Evolutionary conservation across 257 asterid species (phyloP), one percentile per base, ranked within the genome.

Genomic region (Agastache rugosa): DNA sequence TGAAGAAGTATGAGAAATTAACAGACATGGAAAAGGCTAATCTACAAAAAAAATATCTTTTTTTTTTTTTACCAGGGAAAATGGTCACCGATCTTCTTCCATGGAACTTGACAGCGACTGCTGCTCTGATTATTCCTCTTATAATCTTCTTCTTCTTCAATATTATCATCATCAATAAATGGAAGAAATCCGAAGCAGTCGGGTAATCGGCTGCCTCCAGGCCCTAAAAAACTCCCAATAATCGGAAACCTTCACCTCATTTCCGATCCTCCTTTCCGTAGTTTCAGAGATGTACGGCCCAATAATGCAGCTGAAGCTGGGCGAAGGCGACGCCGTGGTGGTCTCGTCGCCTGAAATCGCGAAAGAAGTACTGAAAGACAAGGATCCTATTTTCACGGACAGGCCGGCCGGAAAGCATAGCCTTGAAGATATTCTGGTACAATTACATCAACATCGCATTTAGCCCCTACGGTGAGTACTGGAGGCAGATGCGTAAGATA

Each of bases 401-500:
- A 62, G 48, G 67, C 67, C 27, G 48, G 67, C 67, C 27, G 0
- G 15, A 39, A 14, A 17, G 63, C 64, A 11, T 69, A 2, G 75
- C 63, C 58, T 0, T 15, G 0, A 44, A 71, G 48, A 76, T 76
- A 45, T 10, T 72, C 42, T 67, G 65, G 72, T 73, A 78, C 74
- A 17, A 78, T 11, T 60, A 66, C 60, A 0, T 0, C 8, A 60
- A 51, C 8, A 6, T 78, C 6, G 19, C 51, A 0, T 72, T 78
- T 7, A 9, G 71, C 69, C 82, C 82, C 3, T 78, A 66, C 19
- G 71, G 70, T 0, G 61, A 73, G 1, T 78, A 65, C 53, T 78
- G 82, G 82, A 58, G 67, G 12, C 75, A 78, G 56, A 78, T 78
- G 75, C 64, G 82, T 1, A 78, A 59, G 4, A 73, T 78, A 3